phyloP scores from a whole-genome alignment of 2,329 filamentous ascomycete genomes.

The Monosporascus sp. region DNA sequence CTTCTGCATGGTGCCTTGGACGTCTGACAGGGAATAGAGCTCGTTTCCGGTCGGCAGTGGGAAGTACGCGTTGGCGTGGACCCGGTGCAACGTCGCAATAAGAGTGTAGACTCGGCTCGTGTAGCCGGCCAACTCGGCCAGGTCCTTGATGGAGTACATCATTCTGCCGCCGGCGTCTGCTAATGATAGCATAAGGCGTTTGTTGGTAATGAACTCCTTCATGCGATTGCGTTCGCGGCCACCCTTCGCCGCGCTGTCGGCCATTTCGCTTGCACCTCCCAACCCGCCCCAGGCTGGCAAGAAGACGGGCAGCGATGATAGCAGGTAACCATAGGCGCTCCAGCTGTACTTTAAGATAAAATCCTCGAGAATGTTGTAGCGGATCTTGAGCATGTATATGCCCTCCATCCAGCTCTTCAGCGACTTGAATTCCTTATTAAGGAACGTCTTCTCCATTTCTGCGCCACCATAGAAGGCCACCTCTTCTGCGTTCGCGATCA shows the following conservation, averaged over 20 bases:
- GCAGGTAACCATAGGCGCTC: slow-evolving; percentile 94
- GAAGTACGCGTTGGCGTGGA: slow-evolving; percentile 85
- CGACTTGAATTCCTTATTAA: slow-evolving; percentile 88
- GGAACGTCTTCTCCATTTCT: slow-evolving; percentile 87
- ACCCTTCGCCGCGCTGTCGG: slow-evolving; percentile 42
- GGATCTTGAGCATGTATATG: slow-evolving; percentile 95
- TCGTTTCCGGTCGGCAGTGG: slow-evolving; percentile 64
- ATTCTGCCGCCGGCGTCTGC: slow-evolving; percentile 94
- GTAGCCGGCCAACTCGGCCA: slow-evolving; percentile 91
- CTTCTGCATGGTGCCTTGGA: slow-evolving; percentile 88
- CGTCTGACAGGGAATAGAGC: slow-evolving; percentile 82
- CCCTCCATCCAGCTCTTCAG: slow-evolving; percentile 96
- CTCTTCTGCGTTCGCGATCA: slow-evolving; percentile 96
- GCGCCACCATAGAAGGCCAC: slow-evolving; percentile 96
- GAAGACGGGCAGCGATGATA: slow-evolving; percentile 91
- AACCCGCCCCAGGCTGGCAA: slow-evolving; percentile 89
- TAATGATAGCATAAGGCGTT: slow-evolving; percentile 93
- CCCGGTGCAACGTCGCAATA: slow-evolving; percentile 88
- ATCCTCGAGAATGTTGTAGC: slow-evolving; percentile 98
- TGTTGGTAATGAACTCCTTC: slow-evolving; percentile 99
- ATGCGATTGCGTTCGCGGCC: slow-evolving; percentile 78
- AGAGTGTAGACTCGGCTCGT: slow-evolving; percentile 94
- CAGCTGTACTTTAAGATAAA: slow-evolving; percentile 98
- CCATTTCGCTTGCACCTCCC: slow-evolving; percentile 65
- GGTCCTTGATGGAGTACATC: slow-evolving; percentile 99